Base-by-base conservation (phyloP, 2,329 filamentous ascomycete species). In the Phialemonium atrogriseum region DNA sequence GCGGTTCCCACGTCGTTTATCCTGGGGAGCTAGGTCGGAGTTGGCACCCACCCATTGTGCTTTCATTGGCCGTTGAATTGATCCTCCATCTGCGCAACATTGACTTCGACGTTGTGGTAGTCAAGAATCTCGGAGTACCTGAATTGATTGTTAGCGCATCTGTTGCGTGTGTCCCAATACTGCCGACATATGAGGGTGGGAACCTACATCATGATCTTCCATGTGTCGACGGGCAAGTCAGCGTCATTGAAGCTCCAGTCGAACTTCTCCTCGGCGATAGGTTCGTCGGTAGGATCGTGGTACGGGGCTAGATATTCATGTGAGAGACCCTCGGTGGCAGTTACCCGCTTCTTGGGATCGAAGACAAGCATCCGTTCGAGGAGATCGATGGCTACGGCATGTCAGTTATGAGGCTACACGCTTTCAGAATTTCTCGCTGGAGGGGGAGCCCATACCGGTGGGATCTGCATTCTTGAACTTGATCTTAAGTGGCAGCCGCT, bases 211-310 rank as follows among this genome's bases (percentile, higher is more conserved):
- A 96, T 98, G 56, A 98, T 95, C 68, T 98, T 98, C 91, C 91
- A 98, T n/a, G 88, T 94, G 55, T 98, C 91, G 30, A 96, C 88
- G 1, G 91, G 89, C 35, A 98, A 68, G 54, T 98, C 91, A 28
- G 89, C 91, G 49, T 98, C 91, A 58, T 96, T 96, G 65, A 98
- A 98, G 33, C 88, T 95, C 91, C 91, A 98, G 57, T 98, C 91
- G 50, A 98, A 98, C 65, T 94, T 95, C 68, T 95, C 88, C 39
- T 94, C 85, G 14, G 91, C 85, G 11, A 87, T 80, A 2, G 91
- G 91, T 68, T 98, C 91, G 52, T 98, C 91, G 26, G 84, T 91
- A 7, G 91, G 88, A 55, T 98, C 91, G 61, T 98, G 91, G 66
- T 98, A 98, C 7, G 89, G 89, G 8, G 86, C 76, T 29, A 98